Conservation (phyloP, 148 eudicot genomes). For the Rhododendron ferrugineum region DNA sequence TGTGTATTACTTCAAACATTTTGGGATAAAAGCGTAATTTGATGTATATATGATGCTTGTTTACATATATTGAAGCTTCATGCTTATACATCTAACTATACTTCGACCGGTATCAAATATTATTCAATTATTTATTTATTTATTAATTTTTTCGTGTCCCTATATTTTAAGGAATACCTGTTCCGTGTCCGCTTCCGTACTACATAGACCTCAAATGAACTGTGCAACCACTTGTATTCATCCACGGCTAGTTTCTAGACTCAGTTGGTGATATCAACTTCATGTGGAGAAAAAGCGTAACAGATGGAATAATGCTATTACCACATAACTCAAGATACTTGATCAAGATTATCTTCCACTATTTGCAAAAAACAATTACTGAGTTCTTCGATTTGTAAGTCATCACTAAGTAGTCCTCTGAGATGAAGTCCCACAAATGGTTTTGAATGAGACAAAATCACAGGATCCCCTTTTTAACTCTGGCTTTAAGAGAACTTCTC, state of each 20-base stretch:
- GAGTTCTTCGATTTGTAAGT: not conserved
- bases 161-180: not conserved
- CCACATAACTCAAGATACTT: not conserved
- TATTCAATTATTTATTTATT: no score
- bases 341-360: not conserved
- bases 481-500: not conserved
- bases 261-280: not conserved
- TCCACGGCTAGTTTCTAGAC: not conserved
- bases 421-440: not conserved
- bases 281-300: not conserved
- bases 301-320: not conserved
- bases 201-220: not conserved
- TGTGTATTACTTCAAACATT: no score
- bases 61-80: no score
- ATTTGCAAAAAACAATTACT: not conserved
- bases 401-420: not conserved
- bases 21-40: no score
- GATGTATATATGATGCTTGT: no score
- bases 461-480: not conserved
- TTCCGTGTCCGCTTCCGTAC: not conserved
- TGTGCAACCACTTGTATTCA: not conserved
- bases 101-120: no score
- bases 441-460: not conserved
- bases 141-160: no score
- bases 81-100: no score